Conservation (phyloP, 345 rosid genomes). For the Raphanus raphanistrum region DNA sequence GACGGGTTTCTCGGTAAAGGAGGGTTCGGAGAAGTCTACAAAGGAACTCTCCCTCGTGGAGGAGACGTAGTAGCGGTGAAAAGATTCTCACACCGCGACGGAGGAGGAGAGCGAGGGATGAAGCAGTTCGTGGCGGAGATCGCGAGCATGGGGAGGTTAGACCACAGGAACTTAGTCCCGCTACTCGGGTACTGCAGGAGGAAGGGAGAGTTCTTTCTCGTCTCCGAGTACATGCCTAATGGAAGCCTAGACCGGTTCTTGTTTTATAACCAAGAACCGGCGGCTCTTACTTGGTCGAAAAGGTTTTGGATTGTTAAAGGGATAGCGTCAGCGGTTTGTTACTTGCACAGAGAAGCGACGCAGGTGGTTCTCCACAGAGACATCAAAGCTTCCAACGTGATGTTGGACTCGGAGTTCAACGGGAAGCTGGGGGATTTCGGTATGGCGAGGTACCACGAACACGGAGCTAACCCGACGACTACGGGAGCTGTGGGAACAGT, state of each 20-base stretch:
- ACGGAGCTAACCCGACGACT: constrained; percentile 41
- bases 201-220: constrained; percentile 47
- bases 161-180: constrained; percentile 52
- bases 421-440: constrained; percentile 61
- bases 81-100: constrained; percentile 40
- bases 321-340: constrained; percentile 48
- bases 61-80: constrained; percentile 64
- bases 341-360: constrained; percentile 52
- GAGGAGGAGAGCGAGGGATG: constrained; percentile 48
- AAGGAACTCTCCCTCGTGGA: constrained; percentile 44
- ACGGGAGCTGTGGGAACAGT: constrained; percentile 49
- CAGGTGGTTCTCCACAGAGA: constrained; percentile 57
- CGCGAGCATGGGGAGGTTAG: constrained; percentile 46
- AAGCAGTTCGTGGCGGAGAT: constrained; percentile 52
- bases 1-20: constrained; percentile 52
- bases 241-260: constrained; percentile 56
- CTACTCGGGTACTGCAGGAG: constrained; percentile 53
- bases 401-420: constrained; percentile 43
- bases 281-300: constrained; percentile 46
- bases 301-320: constrained; percentile 45
- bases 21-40: constrained; percentile 66
- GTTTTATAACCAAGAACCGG: neutral
- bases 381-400: constrained; percentile 49
- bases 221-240: constrained; percentile 55
- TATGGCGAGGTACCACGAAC: constrained; percentile 51